phyloP scores from a whole-genome alignment of 139 green algal genomes.

The Chlorella sp. region DNA sequence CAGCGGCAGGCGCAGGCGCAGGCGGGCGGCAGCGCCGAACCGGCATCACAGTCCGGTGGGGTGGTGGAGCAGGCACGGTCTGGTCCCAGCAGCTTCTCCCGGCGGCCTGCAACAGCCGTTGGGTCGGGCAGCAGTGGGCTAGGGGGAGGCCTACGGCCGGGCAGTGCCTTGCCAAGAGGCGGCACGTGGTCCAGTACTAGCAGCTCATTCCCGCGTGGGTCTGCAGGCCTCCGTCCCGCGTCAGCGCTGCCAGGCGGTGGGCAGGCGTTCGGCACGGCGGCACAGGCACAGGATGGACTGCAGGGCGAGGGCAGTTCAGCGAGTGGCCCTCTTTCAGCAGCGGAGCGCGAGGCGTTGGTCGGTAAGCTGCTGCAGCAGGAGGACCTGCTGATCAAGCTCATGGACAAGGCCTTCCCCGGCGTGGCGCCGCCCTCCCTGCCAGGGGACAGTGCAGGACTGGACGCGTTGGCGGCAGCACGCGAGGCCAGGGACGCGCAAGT shows the following conservation, averaged over 20 bases:
- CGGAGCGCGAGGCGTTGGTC: slow-evolving; percentile 9
- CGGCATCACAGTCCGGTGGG: slow-evolving; percentile 1
- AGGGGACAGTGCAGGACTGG: slow-evolving; percentile 6
- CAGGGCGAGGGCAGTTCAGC: too few species aligned
- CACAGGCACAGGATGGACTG: too few species aligned
- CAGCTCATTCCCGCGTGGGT: neutral
- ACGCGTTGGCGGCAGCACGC: slow-evolving; percentile 13
- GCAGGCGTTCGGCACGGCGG: too few species aligned
- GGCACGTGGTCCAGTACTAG: neutral
- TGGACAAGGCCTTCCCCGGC: slow-evolving; percentile 20
- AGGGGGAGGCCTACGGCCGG: too few species aligned
- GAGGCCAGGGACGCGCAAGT: slow-evolving; percentile 20
- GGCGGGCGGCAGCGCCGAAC: slow-evolving; percentile 26
- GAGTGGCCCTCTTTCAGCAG: neutral
- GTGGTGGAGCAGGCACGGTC: neutral
- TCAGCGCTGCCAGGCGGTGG: neutral
- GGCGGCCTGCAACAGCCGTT: too few species aligned
- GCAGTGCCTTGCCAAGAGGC: too few species aligned
- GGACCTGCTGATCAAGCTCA: slow-evolving; percentile 12
- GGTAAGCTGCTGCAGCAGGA: slow-evolving; percentile 7
- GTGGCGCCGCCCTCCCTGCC: slow-evolving; percentile 15
- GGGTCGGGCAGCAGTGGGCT: too few species aligned
- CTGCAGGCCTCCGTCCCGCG: too few species aligned
- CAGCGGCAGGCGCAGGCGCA: slow-evolving; percentile 25
- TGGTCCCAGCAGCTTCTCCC: neutral